A percentile compares a stretch with the other conserved stretches of the same genome.
phyloP scores from a whole-genome alignment of 2,329 filamentous ascomycete genomes.

The Didymellaceae sp. region DNA sequence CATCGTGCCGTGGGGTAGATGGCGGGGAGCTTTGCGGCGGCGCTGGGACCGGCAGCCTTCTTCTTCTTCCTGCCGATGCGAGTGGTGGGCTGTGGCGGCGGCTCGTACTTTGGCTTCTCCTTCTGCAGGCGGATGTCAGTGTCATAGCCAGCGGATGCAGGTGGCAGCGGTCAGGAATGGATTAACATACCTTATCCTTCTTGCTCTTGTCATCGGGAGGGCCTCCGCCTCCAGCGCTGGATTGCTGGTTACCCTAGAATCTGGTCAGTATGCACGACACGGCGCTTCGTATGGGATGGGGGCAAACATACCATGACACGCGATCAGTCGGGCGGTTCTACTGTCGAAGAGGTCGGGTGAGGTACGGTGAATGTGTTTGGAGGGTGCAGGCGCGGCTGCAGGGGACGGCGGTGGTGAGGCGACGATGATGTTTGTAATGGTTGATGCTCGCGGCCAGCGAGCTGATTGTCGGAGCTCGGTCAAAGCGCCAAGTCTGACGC shows the following conservation, averaged over 20 bases:
- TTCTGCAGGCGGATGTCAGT: conserved; percentile 65
- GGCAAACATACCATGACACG: conserved; percentile 44
- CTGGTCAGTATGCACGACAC: conserved; percentile 47
- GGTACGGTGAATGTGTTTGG: not conserved
- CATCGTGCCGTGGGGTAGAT: conserved; percentile 96
- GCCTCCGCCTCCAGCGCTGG: conserved; percentile 78
- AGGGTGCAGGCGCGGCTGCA: conserved; percentile 16
- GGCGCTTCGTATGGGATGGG: conserved; percentile 20
- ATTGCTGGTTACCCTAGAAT: conserved; percentile 79
- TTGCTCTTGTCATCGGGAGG: conserved; percentile 82
- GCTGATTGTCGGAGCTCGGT: conserved; percentile 32
- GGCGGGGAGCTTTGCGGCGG: conserved; percentile 90
- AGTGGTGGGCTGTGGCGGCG: conserved; percentile 93
- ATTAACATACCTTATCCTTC: conserved; percentile 70
- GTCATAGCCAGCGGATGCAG: conserved; percentile 10
- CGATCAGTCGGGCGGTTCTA: conserved; percentile 21
- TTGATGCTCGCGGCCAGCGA: conserved; percentile 32
- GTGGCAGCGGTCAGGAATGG: not conserved
- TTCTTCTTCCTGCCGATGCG: conserved; percentile 98
- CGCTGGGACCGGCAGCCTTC: conserved; percentile 90
- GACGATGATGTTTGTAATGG: conserved; percentile 41
- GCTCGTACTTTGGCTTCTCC: conserved; percentile 99
- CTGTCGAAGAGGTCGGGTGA: not conserved
- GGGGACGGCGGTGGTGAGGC: conserved; percentile 26
- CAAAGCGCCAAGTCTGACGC: conserved; percentile 27